Conservation (phyloP, 2,329 filamentous ascomycete species). For the Alternaria arborescens region DNA sequence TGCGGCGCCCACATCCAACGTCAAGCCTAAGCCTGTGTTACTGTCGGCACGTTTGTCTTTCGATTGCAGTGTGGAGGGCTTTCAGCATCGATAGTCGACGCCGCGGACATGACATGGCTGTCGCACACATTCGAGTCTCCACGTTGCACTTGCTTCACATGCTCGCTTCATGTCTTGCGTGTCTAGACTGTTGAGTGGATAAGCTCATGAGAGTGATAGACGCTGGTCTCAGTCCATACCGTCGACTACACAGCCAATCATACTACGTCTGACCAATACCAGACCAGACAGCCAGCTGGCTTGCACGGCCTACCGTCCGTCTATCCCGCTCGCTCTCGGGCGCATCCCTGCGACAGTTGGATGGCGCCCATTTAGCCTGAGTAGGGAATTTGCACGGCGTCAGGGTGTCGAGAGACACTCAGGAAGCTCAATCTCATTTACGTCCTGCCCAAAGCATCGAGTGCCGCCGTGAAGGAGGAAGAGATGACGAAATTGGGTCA, state of each 20-base stretch:
- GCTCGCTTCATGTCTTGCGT: constrained; percentile 29
- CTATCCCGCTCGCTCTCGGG: constrained; percentile 43
- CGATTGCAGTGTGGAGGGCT: constrained; percentile 29
- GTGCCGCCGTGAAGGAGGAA: constrained; percentile 40
- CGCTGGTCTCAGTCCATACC: constrained; percentile 11
- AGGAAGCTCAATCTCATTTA: constrained; percentile 23
- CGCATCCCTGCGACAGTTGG: constrained; percentile 39
- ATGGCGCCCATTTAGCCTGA: constrained; percentile 49
- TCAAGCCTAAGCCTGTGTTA: constrained; percentile 45
- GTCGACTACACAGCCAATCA: constrained; percentile 21
- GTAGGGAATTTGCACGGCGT: constrained; percentile 27
- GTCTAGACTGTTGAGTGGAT: constrained; percentile 22
- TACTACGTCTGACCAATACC: constrained; percentile 31
- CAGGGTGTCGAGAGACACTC: constrained; percentile 22
- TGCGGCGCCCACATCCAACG: constrained; percentile 45
- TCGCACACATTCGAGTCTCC: constrained; percentile 49
- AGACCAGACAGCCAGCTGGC: constrained; percentile 26
- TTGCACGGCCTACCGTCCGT: constrained; percentile 49
- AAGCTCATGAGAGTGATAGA: constrained; percentile 27
- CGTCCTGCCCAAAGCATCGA: constrained; percentile 41
- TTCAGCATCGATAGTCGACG: constrained; percentile 26
- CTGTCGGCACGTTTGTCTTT: constrained; percentile 48
- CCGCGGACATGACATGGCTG: constrained; percentile 45
- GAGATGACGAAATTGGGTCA: constrained; percentile 30
- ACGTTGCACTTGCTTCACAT: constrained; percentile 45